Evolutionary conservation across 305 asterid genomes (phyloP).

Genomic region (Rubia occidens): DNA sequence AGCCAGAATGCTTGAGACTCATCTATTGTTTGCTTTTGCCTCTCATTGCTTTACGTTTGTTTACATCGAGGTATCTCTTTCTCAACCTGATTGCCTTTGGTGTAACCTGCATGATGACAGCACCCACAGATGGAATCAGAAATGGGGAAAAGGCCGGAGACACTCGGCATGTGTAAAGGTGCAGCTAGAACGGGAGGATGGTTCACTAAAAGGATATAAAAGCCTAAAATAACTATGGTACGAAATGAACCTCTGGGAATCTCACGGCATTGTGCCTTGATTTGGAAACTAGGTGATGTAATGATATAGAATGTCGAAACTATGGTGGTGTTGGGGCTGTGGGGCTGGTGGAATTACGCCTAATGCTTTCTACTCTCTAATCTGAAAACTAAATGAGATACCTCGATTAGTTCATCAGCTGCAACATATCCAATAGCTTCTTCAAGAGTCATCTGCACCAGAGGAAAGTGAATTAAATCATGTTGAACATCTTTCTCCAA

Average conservation of each 20-base stretch:
- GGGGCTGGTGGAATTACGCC: not conserved
- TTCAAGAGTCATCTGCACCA: constrained; percentile 74
- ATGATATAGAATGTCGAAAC: not conserved
- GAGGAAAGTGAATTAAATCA: not conserved
- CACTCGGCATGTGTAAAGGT: not conserved
- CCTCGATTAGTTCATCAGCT: constrained; percentile 95
- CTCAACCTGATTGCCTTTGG: constrained; percentile 80
- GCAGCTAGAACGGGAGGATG: not conserved
- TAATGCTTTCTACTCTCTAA: not conserved
- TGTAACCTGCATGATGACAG: constrained; percentile 54
- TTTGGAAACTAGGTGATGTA: not conserved
- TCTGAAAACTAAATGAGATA: constrained; percentile 17
- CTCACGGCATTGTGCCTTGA: not conserved
- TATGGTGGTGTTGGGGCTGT: not conserved
- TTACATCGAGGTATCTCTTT: constrained; percentile 76
- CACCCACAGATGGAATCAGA: not conserved
- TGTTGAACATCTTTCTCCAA: not conserved
- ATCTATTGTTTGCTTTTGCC: constrained; percentile 57
- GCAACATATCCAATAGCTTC: constrained; percentile 99
- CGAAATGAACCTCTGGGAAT: not conserved
- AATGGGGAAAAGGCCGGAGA: not conserved
- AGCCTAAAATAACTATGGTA: not conserved
- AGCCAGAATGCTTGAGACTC: not conserved
- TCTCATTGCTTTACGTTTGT: constrained; percentile 76
- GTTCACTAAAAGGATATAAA: not conserved